These are phyloP conservation scores for Durio zibethinus DNA, from an alignment of 345 rosid species.

Conservation along the genomic window DNA sequence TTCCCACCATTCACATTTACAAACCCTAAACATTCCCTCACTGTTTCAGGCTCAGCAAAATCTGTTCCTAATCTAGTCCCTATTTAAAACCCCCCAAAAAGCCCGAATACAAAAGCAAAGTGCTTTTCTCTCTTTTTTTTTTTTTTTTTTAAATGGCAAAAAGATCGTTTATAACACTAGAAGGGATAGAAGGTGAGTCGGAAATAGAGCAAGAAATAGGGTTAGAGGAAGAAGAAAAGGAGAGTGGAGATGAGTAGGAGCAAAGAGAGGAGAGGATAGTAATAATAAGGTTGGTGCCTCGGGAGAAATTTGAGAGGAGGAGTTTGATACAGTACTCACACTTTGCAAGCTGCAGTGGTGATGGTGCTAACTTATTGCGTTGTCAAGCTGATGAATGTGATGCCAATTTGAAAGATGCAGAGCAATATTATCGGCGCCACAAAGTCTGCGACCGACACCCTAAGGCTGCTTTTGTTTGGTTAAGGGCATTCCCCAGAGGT, in stretches of 20 bases:
- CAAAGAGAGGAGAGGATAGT: slow-evolving; percentile 6
- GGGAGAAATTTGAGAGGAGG: slow-evolving; percentile 9
- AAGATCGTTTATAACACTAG: not conserved
- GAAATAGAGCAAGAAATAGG: not conserved
- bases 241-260: not conserved
- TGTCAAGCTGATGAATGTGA: slow-evolving; percentile 27
- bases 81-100: not conserved
- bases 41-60: not conserved
- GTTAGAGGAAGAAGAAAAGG: not conserved
- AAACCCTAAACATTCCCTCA: not conserved
- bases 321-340: not conserved
- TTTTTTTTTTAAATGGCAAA: slow-evolving; percentile 9
- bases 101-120: not conserved
- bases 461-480: slow-evolving; percentile 16
- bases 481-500: slow-evolving; percentile 17
- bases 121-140: not conserved
- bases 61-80: not conserved
- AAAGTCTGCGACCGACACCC: slow-evolving; percentile 23
- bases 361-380: not conserved
- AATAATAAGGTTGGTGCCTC: slow-evolving; percentile 16
- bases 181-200: not conserved
- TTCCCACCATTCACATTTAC: not conserved
- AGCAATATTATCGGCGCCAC: slow-evolving; percentile 19
- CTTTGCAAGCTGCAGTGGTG: not conserved
- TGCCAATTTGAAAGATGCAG: slow-evolving; percentile 4